These are phyloP conservation scores for Torrubiellomyces zombiae DNA, from an alignment of 2,329 filamentous ascomycete genomes.

Conservation along the genomic window DNA sequence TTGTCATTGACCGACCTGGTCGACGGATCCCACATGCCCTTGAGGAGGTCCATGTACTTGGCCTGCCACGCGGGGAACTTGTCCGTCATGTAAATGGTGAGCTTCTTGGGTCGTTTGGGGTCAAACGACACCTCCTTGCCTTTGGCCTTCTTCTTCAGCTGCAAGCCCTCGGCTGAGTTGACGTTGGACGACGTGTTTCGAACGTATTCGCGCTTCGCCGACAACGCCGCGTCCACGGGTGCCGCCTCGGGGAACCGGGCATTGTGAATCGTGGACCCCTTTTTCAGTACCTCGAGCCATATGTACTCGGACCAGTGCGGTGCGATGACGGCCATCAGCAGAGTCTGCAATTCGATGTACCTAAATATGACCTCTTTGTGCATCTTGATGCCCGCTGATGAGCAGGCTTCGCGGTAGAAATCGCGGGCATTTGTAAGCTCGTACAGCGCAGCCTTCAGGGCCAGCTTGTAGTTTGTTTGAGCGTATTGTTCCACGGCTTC, in stretches of 20 bases:
- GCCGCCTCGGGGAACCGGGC: constrained; percentile 43
- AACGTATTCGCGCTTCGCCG: constrained; percentile 71
- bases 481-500: constrained; percentile 68
- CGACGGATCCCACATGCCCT: constrained; percentile 47
- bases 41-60: constrained; percentile 69
- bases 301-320: constrained; percentile 93
- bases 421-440: constrained; percentile 81
- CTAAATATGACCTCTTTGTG: constrained; percentile 63
- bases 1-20: constrained; percentile 60
- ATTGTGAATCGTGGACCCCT: constrained; percentile 59
- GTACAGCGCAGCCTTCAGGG: constrained; percentile 75
- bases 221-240: constrained; percentile 47
- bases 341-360: constrained; percentile 75
- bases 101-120: constrained; percentile 79
- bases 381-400: constrained; percentile 66
- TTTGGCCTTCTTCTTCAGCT: constrained; percentile 82
- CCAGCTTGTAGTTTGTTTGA: constrained; percentile 59
- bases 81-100: constrained; percentile 69
- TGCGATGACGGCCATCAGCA: constrained; percentile 68
- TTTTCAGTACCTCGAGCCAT: constrained; percentile 80
- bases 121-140: constrained; percentile 77
- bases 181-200: constrained; percentile 61
- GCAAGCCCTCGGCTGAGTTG: constrained; percentile 59
- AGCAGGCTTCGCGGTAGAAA: constrained; percentile 73
- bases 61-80: constrained; percentile 83